Evolutionary conservation across 371 early-diverging fungal species (phyloP).

Genomic region (Mortierella sp.): DNA sequence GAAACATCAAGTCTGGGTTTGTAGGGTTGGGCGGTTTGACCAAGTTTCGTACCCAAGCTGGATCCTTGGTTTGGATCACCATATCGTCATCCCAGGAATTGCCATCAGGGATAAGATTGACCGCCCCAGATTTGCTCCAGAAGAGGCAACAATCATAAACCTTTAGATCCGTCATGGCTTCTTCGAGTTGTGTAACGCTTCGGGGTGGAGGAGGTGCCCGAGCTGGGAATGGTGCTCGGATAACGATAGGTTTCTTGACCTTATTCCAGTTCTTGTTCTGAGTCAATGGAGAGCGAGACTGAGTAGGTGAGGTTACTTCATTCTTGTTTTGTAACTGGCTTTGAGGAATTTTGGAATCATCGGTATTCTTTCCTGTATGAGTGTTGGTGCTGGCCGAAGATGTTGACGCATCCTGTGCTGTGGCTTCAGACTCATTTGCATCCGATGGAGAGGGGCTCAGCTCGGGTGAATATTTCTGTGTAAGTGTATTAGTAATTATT

Average conservation of each 20-base stretch:
- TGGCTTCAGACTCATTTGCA: slow-evolving; percentile 3
- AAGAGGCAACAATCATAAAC: slow-evolving; percentile 45
- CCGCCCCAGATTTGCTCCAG: slow-evolving; percentile 47
- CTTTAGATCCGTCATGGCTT: slow-evolving; percentile 48
- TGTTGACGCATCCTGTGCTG: slow-evolving; percentile 1
- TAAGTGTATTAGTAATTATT: not conserved
- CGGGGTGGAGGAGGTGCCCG: slow-evolving; percentile 40
- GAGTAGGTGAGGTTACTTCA: not conserved
- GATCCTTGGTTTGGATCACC: slow-evolving; percentile 52
- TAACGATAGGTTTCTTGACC: slow-evolving; percentile 11
- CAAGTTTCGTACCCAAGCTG: slow-evolving; percentile 47
- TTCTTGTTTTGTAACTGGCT: not conserved
- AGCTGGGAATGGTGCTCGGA: slow-evolving; percentile 33
- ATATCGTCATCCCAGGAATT: slow-evolving; percentile 56
- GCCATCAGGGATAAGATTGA: slow-evolving; percentile 51
- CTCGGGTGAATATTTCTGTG: slow-evolving; percentile 53
- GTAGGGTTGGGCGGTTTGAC: slow-evolving; percentile 32
- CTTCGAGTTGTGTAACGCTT: slow-evolving; percentile 44
- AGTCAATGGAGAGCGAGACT: not conserved
- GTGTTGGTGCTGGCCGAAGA: not conserved
- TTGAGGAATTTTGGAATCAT: not conserved
- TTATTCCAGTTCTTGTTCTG: not conserved
- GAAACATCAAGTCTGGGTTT: slow-evolving; percentile 41
- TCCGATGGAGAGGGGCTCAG: slow-evolving; percentile 43
- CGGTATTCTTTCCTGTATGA: not conserved